Base-by-base conservation (phyloP, 2,329 filamentous ascomycete species). In the Stagonosporopsis chrysanthemi region DNA sequence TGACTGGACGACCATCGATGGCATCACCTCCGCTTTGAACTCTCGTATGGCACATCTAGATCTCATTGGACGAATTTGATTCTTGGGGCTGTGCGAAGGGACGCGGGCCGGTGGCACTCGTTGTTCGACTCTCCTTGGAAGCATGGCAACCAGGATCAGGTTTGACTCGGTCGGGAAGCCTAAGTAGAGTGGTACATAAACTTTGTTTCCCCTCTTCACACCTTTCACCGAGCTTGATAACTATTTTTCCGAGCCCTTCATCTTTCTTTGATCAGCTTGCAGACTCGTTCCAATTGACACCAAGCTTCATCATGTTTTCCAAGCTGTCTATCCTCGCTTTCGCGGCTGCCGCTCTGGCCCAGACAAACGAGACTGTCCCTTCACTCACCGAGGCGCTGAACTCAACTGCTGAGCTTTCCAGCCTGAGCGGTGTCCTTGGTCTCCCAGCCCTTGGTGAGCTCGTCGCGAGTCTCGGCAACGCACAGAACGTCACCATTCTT, bases 401-500 rank as follows among this genome's bases (percentile, higher is more conserved):
- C 40, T 60, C 60, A 1, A 59, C 66, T 2, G 3, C 51, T 6
- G 48, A 75, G 24, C 64, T 78, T 9, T 72, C 73, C 4, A 69
- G 65, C 36, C 64, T 79, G 19, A 64, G 67, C 38, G 64, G 63
- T 6, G 71, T 82, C 51, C 70, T 84, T 28, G 49, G 62, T 14
- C 57, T 64, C 22, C 70, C 74, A 46, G 56, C 42, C 6, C 56
- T 55, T 33, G 75, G 79, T 9, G 64, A 68, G 4, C 62, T 83
- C 17, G 56, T 79, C 14, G 38, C 65, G 11, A 56, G 73, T 3
- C 71, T 86, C 29, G 66, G 68, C 33, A 65, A 63, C 24, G 72
- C 79, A 4, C 63, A 66, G 14, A 85, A 87, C 66, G 77, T 88
- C 55, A 88, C 86, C 6, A 74, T 87, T 35, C 78, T 88, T 6